These are phyloP conservation scores for Saccharomyces hybrid DNA, from an alignment of 1,139 yeast species.

Conservation along the genomic window DNA sequence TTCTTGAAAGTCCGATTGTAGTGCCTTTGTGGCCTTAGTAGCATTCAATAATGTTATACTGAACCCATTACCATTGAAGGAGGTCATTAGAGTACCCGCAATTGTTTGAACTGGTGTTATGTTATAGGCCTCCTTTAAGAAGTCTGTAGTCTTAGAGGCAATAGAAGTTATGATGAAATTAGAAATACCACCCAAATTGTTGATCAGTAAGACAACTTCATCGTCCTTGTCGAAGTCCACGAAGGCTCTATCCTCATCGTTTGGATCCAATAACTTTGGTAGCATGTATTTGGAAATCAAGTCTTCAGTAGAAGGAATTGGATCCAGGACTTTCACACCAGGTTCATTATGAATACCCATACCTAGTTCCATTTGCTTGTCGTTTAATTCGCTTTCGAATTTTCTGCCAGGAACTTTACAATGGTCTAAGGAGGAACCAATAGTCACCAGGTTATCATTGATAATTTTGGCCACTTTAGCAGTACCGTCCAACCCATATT, in stretches of 20 bases:
- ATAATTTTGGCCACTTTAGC: slow-evolving; percentile 53
- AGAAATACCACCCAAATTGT: slow-evolving; percentile 83
- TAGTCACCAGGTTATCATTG: slow-evolving; percentile 63
- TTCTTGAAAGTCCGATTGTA: slow-evolving; percentile 31
- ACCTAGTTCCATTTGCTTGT: slow-evolving; percentile 75
- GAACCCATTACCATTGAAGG: slow-evolving; percentile 84
- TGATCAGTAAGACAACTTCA: slow-evolving; percentile 60
- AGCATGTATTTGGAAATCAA: slow-evolving; percentile 45
- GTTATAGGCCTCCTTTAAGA: slow-evolving; percentile 40
- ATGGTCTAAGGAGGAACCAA: slow-evolving; percentile 85
- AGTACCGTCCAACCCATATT: slow-evolving; percentile 43
- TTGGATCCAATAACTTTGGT: slow-evolving; percentile 45
- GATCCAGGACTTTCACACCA: slow-evolving; percentile 62
- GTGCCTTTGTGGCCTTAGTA: slow-evolving; percentile 38
- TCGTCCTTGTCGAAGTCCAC: slow-evolving; percentile 55
- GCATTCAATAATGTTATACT: slow-evolving; percentile 70
- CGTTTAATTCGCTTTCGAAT: slow-evolving; percentile 46
- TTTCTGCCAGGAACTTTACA: slow-evolving; percentile 80
- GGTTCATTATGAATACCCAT: slow-evolving; percentile 97
- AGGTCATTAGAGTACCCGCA: slow-evolving; percentile 73
- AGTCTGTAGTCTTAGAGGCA: slow-evolving; percentile 41
- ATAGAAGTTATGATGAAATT: slow-evolving; percentile 65
- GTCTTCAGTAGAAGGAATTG: slow-evolving; percentile 60
- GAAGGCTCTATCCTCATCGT: slow-evolving; percentile 62
- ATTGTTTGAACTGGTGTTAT: slow-evolving; percentile 59